A percentile compares a stretch with the other conserved stretches of the same genome.
Evolutionary conservation across 1,139 yeast species (phyloP).

Genomic region (Lodderomyces oxycetoniae): DNA sequence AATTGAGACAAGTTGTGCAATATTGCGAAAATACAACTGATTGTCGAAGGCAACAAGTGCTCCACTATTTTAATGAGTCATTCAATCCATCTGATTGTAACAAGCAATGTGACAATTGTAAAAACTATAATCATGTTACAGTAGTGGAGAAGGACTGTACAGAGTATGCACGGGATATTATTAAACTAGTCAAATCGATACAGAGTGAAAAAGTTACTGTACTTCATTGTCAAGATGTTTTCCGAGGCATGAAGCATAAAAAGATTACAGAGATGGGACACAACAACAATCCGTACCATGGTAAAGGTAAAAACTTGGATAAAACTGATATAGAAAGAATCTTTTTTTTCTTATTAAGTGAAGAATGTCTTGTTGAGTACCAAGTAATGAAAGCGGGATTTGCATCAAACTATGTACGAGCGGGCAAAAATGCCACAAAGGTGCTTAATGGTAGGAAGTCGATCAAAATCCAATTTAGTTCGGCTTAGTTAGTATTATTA

Average conservation of each 20-base stretch:
- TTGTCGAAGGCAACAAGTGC: conserved; percentile 83
- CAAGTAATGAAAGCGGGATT: conserved; percentile 71
- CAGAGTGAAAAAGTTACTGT: conserved; percentile 65
- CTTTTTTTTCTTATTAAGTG: conserved; percentile 69
- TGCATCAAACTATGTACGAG: conserved; percentile 67
- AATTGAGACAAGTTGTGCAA: conserved; percentile 78
- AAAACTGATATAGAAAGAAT: conserved; percentile 75
- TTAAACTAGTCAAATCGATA: conserved; percentile 53
- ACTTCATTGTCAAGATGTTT: conserved; percentile 76
- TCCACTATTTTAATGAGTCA: conserved; percentile 83
- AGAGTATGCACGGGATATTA: conserved; percentile 52
- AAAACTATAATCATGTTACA: conserved; percentile 37
- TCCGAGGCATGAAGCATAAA: conserved; percentile 65
- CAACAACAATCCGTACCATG: conserved; percentile 57
- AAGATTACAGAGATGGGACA: conserved; percentile 64
- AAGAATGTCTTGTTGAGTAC: conserved; percentile 67
- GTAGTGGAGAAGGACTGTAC: conserved; percentile 68
- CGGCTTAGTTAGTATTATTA: background rate
- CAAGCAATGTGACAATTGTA: conserved; percentile 84
- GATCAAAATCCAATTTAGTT: conserved; percentile 27
- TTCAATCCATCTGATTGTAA: conserved; percentile 66
- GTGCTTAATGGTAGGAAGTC: conserved; percentile 43
- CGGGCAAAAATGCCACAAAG: conserved; percentile 50
- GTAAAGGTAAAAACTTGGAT: conserved; percentile 59
- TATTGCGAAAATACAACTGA: conserved; percentile 90